Conservation (phyloP, 2,329 filamentous ascomycete species). For the Fonsecaea pugnacius region DNA sequence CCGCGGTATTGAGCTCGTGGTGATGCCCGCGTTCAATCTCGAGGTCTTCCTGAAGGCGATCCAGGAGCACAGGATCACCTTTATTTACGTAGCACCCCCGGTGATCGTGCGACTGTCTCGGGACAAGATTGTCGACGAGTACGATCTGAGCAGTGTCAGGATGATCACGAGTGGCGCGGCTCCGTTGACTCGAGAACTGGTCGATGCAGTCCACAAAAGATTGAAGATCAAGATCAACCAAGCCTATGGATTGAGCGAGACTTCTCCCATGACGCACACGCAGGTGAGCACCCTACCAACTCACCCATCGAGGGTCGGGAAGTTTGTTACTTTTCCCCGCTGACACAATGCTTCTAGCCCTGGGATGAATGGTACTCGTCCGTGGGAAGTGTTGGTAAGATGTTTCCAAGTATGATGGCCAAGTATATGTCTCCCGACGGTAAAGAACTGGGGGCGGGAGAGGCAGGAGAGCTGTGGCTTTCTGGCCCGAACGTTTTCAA, state of each 20-base stretch:
- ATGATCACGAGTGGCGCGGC: conserved; percentile 90
- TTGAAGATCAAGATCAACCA: conserved; percentile 84
- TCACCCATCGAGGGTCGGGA: neutral
- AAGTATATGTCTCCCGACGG: conserved; percentile 72
- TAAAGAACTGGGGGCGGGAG: conserved; percentile 63
- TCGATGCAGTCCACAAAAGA: conserved; percentile 73
- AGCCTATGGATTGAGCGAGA: conserved; percentile 89
- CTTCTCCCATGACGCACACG: conserved; percentile 75
- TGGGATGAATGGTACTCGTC: conserved; percentile 77
- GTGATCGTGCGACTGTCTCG: conserved; percentile 81
- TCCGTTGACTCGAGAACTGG: conserved; percentile 78
- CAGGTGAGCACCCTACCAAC: conserved; percentile 48
- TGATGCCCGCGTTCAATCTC: conserved; percentile 82
- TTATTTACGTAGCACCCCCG: conserved; percentile 81
- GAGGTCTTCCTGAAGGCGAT: conserved; percentile 77
- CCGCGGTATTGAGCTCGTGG: conserved; percentile 67
- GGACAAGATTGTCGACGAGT: conserved; percentile 75
- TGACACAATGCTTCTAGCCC: conserved; percentile 68
- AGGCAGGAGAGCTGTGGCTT: conserved; percentile 70
- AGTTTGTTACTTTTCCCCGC: conserved; percentile 8
- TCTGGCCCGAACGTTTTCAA: conserved; percentile 68
- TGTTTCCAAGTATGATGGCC: conserved; percentile 78
- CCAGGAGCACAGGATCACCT: conserved; percentile 75
- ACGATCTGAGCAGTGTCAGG: conserved; percentile 76
- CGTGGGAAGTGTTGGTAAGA: conserved; percentile 77